Base-by-base conservation (phyloP, 1,284 basidiomycete genomes). In the Polyporus tsugae region DNA sequence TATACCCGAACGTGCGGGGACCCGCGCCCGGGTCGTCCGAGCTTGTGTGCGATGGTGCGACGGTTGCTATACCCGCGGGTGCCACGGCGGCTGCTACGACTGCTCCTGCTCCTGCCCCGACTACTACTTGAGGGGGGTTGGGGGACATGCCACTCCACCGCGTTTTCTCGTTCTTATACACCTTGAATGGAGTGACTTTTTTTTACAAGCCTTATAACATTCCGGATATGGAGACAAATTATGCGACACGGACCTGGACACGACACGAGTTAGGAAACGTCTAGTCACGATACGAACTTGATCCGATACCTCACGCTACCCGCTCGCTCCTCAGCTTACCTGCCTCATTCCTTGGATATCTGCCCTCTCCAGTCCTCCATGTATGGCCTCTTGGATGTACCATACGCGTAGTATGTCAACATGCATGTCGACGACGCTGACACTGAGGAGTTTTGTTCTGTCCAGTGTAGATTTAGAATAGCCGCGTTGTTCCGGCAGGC, bases 1-100 rank as follows among this genome's bases (percentile, higher is more conserved):
- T 77, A 10, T 92, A 92, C 72, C 90, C 88, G 46, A 80, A 88
- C 73, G 81, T 86, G 5, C 92, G 89, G 88, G 80, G 85, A 63
- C 87, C 89, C 2, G 71, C 69, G 29, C 55, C 55, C 5, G 69
- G 63, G 19, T 68, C 73, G 53, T 76, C 75, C 2, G 65, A 66
- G 15, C 73, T 74, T 52, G 62, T 76, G n/a, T 78, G 77, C 60
- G 72, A 72, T 13, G 71, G 62, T 5, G 71, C 73, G 11, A 69
- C 71, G 35, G 63, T 65, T 22, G 38, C 38, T n/a, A n/a, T 35
- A 19, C 17, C 35, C 15, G 33, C 19, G 17, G 58, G 22, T 15
- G n/a, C 46, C 33, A 33, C 67, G 49, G 58, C 62, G 1, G 53
- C 46, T n/a, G 65, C 58, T 22, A 25, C 64, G 59, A 63, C 70